Conservation (phyloP, 139 green algal species). For the Micractinium conductrix region DNA sequence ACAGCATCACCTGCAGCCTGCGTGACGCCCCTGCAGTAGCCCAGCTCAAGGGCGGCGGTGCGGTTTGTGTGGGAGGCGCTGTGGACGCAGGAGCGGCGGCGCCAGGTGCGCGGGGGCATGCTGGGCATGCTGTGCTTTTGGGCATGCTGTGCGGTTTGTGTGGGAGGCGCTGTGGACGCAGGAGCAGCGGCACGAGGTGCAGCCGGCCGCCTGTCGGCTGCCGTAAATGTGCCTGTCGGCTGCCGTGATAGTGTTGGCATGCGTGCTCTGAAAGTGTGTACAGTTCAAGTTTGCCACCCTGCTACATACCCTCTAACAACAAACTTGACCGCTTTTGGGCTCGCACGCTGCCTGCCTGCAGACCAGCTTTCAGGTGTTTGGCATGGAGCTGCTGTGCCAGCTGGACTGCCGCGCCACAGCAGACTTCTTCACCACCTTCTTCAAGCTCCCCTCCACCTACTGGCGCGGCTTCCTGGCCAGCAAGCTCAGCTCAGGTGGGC, state of each 20-base stretch:
- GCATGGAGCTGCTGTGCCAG: constrained; percentile 85
- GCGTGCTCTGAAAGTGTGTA: no score
- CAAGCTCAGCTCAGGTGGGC: constrained; percentile 66
- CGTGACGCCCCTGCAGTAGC: constrained; percentile 50
- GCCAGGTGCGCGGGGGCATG: constrained; percentile 58
- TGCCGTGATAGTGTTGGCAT: no score
- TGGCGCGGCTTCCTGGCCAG: constrained; percentile 93
- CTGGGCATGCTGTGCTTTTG: no score
- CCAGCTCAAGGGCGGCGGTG: constrained; percentile 50
- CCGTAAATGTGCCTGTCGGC: no score
- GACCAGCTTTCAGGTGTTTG: constrained; percentile 96
- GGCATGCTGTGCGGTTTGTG: constrained; percentile 56
- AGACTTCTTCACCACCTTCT: constrained; percentile 96
- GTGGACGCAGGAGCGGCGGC: constrained; percentile 85
- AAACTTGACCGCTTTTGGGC: no score
- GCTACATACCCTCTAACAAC: no score
- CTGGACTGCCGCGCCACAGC: constrained; percentile 84
- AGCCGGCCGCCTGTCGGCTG: no score
- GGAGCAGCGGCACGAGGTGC: constrained; percentile 79
- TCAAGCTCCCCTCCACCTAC: constrained; percentile 77
- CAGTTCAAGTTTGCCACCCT: no score
- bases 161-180: constrained; percentile 89
- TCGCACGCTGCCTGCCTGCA: constrained; percentile 72
- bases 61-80: constrained; percentile 80
- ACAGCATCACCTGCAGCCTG: constrained; percentile 93